Conservation (phyloP, 331 rosid species). For the Dryas integrifolia region DNA sequence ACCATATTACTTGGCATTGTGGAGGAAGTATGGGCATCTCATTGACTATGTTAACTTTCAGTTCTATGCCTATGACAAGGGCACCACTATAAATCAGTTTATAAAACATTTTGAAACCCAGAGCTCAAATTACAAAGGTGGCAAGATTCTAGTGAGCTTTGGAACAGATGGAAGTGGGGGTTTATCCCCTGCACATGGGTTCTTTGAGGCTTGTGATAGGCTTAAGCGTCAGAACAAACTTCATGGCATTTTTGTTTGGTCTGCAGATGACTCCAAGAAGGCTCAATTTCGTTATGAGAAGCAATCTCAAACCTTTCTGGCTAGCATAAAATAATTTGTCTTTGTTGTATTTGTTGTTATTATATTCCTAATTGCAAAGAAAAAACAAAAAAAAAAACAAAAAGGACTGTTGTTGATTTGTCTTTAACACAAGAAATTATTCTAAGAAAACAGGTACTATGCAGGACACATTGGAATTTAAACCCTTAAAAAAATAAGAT, state of each 20-base stretch:
- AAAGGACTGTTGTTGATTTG: not conserved
- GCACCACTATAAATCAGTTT: conserved; percentile 17
- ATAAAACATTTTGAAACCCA: conserved; percentile 19
- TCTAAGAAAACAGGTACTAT: not conserved
- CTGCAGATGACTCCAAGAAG: conserved; percentile 24
- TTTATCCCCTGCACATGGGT: conserved; percentile 26
- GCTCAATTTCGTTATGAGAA: conserved; percentile 19
- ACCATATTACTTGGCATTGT: conserved; percentile 32
- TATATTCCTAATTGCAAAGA: not conserved
- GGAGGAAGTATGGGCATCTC: conserved; percentile 28
- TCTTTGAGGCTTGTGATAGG: conserved; percentile 26
- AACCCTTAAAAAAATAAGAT: not conserved
- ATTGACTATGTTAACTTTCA: conserved; percentile 30
- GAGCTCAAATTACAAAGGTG: conserved; percentile 24
- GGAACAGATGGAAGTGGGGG: conserved; percentile 28
- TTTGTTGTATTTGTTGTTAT: not conserved
- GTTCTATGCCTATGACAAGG: conserved; percentile 26
- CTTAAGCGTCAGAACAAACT: conserved; percentile 14
- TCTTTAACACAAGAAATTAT: not conserved
- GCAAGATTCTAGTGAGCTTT: conserved; percentile 29
- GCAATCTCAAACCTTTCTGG: conserved; percentile 26
- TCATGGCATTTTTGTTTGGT: conserved; percentile 33
- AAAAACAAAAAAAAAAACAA: not conserved
- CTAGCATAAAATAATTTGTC: not conserved
- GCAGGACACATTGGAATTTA: not conserved